Base-by-base conservation (phyloP, 192 early-diverging fungal species). In the Spizellomyces sp. region DNA sequence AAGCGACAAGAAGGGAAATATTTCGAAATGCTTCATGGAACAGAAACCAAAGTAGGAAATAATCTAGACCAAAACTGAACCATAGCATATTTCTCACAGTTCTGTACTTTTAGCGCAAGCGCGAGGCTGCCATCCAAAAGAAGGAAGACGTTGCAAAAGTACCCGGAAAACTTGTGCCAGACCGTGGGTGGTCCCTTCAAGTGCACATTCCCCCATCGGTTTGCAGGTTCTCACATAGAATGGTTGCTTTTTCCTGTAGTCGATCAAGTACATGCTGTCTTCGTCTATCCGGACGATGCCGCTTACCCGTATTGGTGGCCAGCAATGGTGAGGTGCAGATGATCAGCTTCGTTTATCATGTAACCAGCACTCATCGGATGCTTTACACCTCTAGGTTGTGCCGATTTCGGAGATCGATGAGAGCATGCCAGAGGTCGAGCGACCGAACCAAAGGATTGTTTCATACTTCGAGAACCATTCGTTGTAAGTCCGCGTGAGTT, bases 251-350 rank as follows among this genome's bases (percentile, higher is more conserved):
- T 41, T 41, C 59, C 59, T 41, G 59, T 21, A 15, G 59, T 36
- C 42, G 59, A 78, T 56, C 5, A 12, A 12, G 47, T 70, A 2
- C 58, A 54, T 48, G 48, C 64, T 9, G 79, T 81, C 9, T 81
- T 75, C 48, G 76, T 80, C 6, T 64, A 73, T 58, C 79, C 77
- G 12, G 66, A 61, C 8, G 75, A 81, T 19, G 69, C 67, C 14
- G 45, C 64, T 19, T 50, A 17, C 45, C 64, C 48, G 46, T 66
- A 61, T 22, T 84, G 82, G 82, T 81, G 79, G 79, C 77, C 79
- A 19, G 82, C 77, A 21, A 27, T 84, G 62, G 80, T 36, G 27
- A 36, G 27, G 27, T 36, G 27, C 27, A 36, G 27, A 36, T 36
- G 27, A 36, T 36, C 27, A 36, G 27, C 27, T 36, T 36, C 27